These are phyloP conservation scores for Aspergillus puulaauensis DNA, from an alignment of 2,329 filamentous ascomycete genomes.

Conservation along the genomic window DNA sequence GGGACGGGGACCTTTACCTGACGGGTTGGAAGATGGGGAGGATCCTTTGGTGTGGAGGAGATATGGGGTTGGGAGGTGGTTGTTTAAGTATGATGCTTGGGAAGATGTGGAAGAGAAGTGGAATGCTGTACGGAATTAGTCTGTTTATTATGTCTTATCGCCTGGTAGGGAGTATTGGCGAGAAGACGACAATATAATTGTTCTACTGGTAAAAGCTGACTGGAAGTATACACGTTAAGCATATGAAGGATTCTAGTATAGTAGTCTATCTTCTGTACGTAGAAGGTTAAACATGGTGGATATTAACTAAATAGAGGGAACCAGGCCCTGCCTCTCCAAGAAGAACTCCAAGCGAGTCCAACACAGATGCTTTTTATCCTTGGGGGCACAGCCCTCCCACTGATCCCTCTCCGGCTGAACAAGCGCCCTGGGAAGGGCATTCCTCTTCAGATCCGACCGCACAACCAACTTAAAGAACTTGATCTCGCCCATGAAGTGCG, in stretches of 20 bases:
- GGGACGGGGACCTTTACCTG: neutral
- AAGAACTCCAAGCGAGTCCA: neutral
- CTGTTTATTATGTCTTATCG: too few relatives aligned
- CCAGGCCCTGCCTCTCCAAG: neutral
- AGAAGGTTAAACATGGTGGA: too few relatives aligned
- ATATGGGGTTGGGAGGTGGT: constrained; percentile 5
- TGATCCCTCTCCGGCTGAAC: neutral
- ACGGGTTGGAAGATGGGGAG: neutral
- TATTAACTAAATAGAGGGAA: neutral
- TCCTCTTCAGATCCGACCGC: too few relatives aligned
- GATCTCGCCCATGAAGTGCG: too few relatives aligned
- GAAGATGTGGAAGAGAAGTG: constrained; percentile 4
- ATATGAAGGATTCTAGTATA: too few relatives aligned
- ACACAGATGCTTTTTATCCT: neutral
- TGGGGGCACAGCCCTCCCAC: too few relatives aligned
- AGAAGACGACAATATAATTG: too few relatives aligned
- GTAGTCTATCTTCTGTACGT: too few relatives aligned
- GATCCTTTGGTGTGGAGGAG: constrained; percentile 8
- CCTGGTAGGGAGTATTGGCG: too few relatives aligned
- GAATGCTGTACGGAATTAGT: neutral
- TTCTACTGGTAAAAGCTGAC: too few relatives aligned
- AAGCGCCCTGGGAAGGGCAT: neutral
- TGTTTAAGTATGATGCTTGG: constrained; percentile 5
- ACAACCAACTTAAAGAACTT: too few relatives aligned
- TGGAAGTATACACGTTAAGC: too few relatives aligned